Evolutionary conservation across 305 asterid species (phyloP).

Genomic region (Solanum hybrid): DNA sequence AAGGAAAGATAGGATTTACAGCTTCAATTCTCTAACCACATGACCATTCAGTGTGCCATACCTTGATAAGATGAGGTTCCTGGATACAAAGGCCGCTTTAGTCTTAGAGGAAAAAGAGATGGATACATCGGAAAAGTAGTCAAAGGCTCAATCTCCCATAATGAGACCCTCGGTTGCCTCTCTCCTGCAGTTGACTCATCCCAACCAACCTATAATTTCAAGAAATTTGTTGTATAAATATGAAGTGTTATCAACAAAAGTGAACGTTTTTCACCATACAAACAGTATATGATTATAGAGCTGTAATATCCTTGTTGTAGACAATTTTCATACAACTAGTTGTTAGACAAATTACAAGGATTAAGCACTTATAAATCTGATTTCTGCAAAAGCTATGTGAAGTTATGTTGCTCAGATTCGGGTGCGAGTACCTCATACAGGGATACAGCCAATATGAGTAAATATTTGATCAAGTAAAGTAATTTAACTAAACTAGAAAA

Average conservation of each 20-base stretch:
- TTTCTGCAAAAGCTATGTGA: not conserved
- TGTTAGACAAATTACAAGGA: not conserved
- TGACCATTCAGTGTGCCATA: conserved; percentile 13
- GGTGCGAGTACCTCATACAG: not conserved
- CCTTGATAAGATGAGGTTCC: conserved; percentile 92
- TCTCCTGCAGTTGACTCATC: conserved; percentile 99
- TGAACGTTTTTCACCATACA: not conserved
- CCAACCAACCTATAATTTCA: conserved; percentile 79
- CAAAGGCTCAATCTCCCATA: conserved; percentile 97
- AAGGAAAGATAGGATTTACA: not conserved
- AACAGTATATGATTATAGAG: not conserved
- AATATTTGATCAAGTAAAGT: not conserved
- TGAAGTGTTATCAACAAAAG: not conserved
- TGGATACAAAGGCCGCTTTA: conserved; percentile 95
- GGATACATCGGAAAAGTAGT: conserved; percentile 98
- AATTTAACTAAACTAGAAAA: not conserved
- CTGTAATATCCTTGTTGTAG: not conserved
- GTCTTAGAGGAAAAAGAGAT: conserved; percentile 75
- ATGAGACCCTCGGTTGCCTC: conserved; percentile 87
- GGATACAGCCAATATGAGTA: not conserved
- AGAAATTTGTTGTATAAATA: not conserved
- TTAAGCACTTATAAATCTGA: not conserved
- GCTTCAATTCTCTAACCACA: not conserved
- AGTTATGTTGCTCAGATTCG: not conserved
- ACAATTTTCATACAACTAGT: not conserved